Conservation (phyloP, 139 green algal species). For the Tetraselmis chui region DNA sequence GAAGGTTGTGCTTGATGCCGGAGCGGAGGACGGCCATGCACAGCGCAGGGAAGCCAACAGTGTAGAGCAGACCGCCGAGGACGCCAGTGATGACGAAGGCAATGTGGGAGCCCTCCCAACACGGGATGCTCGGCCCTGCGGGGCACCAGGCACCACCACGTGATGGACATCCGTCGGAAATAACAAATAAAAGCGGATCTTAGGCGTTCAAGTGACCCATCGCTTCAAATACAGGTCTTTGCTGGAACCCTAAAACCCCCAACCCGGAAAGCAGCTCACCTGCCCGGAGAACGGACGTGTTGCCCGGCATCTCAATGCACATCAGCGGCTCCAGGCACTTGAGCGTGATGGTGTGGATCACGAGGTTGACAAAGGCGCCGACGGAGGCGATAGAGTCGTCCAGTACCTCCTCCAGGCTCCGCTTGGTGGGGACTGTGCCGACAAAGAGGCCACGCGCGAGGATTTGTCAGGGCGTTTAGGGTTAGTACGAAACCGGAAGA, state of each 20-base stretch:
- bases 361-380: background rate
- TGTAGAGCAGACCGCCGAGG: background rate
- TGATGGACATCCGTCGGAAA: too few species aligned
- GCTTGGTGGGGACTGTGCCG: too few species aligned
- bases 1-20: background rate
- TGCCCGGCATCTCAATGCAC: background rate
- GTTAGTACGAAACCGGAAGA: too few species aligned
- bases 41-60: background rate
- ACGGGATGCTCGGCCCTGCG: background rate
- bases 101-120: background rate
- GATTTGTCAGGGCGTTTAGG: too few species aligned
- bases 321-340: background rate
- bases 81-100: background rate
- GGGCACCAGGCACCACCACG: background rate
- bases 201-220: too few species aligned
- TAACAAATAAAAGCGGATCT: too few species aligned
- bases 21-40: background rate
- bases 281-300: background rate
- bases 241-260: too few species aligned
- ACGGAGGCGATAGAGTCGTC: background rate
- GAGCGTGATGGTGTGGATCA: slow-evolving; percentile 3
- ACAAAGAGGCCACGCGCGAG: too few species aligned
- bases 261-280: too few species aligned
- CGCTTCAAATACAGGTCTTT: too few species aligned
- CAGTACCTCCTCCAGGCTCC: background rate